Conservation (phyloP, 495 filamentous ascomycete species). For the Cenococcum geophilum region DNA sequence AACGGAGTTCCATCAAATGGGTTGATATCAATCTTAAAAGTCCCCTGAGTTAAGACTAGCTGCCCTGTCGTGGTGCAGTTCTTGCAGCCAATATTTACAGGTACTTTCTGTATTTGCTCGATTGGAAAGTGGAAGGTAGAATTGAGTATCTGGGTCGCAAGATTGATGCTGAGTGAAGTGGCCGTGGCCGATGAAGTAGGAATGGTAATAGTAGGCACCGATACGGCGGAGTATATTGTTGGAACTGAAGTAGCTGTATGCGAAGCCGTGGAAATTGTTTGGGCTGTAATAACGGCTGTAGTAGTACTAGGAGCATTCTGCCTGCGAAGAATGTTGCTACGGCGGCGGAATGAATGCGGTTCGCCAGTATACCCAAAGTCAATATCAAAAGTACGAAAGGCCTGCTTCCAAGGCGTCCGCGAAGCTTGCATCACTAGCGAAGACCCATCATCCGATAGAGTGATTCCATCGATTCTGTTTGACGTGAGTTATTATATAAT, state of each 20-base stretch:
- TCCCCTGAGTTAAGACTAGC: slow-evolving; percentile 11
- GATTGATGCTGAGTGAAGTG: slow-evolving; percentile 8
- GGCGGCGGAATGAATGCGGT: slow-evolving; percentile 17
- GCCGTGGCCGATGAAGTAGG: slow-evolving; percentile 4
- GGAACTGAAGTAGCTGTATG: background rate
- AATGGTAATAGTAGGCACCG: slow-evolving; percentile 1
- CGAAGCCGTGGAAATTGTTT: background rate
- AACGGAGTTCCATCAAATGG: slow-evolving; percentile 4
- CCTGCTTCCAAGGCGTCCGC: slow-evolving; percentile 13
- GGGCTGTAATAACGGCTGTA: background rate
- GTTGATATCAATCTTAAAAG: slow-evolving; percentile 13
- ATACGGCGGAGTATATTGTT: background rate
- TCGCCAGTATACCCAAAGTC: slow-evolving; percentile 27
- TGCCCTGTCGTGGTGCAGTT: slow-evolving; percentile 22
- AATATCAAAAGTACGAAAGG: slow-evolving; percentile 21
- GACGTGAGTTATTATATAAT: background rate
- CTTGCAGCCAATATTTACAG: slow-evolving; percentile 22
- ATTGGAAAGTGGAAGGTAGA: slow-evolving; percentile 14
- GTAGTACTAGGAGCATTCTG: background rate
- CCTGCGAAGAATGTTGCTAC: slow-evolving; percentile 10
- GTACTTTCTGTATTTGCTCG: background rate
- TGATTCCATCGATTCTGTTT: slow-evolving; percentile 12
- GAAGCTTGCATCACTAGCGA: slow-evolving; percentile 16
- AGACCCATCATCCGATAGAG: slow-evolving; percentile 10
- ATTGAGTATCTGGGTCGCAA: slow-evolving; percentile 15